Conservation (phyloP, 2,329 filamentous ascomycete species). For the Leptodontidium sp. region DNA sequence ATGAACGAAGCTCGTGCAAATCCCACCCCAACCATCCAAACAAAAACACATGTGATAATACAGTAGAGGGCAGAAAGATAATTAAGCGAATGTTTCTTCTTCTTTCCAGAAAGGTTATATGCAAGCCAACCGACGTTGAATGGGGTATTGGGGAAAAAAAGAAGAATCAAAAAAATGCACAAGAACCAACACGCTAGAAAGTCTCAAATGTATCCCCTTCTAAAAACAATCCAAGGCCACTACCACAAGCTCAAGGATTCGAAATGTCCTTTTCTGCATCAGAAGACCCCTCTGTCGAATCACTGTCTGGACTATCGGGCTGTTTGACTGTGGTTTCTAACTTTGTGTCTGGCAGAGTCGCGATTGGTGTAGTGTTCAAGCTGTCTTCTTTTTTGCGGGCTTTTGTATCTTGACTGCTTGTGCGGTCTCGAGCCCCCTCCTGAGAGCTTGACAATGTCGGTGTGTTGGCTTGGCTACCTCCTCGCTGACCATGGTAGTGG, state of each 20-base stretch:
- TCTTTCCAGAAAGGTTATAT: constrained; percentile 24
- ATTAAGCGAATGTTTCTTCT: constrained; percentile 29
- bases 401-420: constrained; percentile 41
- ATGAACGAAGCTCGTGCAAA: not conserved
- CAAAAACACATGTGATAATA: constrained; percentile 18
- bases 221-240: constrained; percentile 6
- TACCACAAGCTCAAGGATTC: not conserved
- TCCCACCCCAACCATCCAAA: constrained; percentile 1
- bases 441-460: constrained; percentile 55
- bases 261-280: constrained; percentile 23
- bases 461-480: constrained; percentile 72
- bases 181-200: constrained; percentile 9
- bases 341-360: constrained; percentile 39
- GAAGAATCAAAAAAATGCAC: constrained; percentile 27
- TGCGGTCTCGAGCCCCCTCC: constrained; percentile 40
- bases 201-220: constrained; percentile 1
- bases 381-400: constrained; percentile 38
- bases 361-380: constrained; percentile 37
- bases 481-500: constrained; percentile 72
- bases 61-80: constrained; percentile 26
- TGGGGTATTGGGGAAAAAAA: constrained; percentile 39
- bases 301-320: constrained; percentile 38
- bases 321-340: constrained; percentile 36
- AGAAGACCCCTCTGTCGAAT: constrained; percentile 39
- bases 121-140: constrained; percentile 32